A percentile compares a stretch with the other conserved stretches of the same genome.
phyloP scores from a whole-genome alignment of 1,139 yeast genomes.

The Yamadazyma blattariae region DNA sequence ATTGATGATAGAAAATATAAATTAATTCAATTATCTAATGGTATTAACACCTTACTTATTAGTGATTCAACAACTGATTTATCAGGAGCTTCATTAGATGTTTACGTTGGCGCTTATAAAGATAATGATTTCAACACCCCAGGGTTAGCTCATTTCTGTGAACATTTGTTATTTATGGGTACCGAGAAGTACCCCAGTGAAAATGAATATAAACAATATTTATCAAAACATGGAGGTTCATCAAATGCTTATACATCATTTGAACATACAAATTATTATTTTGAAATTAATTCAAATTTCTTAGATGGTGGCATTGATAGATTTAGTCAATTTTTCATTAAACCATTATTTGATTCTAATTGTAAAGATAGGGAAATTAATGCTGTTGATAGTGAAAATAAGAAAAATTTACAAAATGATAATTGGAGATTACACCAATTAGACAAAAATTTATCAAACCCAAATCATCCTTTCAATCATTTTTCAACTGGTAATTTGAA shows the following conservation, averaged over 20 bases:
- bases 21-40: constrained; percentile 61
- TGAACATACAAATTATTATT: constrained; percentile 87
- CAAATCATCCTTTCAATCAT: constrained; percentile 68
- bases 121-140: constrained; percentile 68
- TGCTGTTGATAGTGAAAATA: constrained; percentile 95
- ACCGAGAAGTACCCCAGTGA: constrained; percentile 88
- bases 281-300: constrained; percentile 74
- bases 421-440: constrained; percentile 85
- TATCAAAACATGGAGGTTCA: constrained; percentile 65
- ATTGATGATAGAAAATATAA: constrained; percentile 77
- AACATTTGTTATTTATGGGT: constrained; percentile 96
- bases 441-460: constrained; percentile 70
- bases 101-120: constrained; percentile 83
- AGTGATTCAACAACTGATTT: constrained; percentile 86
- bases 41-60: constrained; percentile 70
- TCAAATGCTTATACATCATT: constrained; percentile 87
- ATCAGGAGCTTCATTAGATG: constrained; percentile 91
- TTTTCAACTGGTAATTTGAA: constrained; percentile 72
- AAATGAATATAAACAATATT: constrained; percentile 77
- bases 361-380: constrained; percentile 90
- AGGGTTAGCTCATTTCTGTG: constrained; percentile 96
- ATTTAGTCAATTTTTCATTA: constrained; percentile 87
- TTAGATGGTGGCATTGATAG: constrained; percentile 88
- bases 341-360: constrained; percentile 75
- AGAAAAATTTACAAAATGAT: constrained; percentile 89